A percentile compares a stretch with the other conserved stretches of the same genome.
phyloP scores from a whole-genome alignment of 768 basidiomycete genomes.

The Mycena vulgaris region DNA sequence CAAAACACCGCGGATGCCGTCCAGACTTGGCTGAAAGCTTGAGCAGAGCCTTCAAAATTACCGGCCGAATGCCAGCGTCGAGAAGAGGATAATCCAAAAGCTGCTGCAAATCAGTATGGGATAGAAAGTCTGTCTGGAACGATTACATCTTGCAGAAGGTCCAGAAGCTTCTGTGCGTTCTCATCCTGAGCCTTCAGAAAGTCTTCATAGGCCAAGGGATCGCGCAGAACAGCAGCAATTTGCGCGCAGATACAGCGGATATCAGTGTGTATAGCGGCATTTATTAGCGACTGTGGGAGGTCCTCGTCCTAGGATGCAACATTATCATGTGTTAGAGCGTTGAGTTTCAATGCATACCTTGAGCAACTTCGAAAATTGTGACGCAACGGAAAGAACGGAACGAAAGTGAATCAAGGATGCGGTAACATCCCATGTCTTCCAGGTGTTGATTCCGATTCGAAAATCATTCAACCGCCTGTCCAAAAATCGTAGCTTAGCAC shows the following conservation, averaged over 20 bases:
- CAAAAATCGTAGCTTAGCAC: conserved; percentile 7
- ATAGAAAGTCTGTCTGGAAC: neutral
- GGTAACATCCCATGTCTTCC: conserved; percentile 29
- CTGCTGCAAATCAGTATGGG: conserved; percentile 10
- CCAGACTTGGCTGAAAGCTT: conserved; percentile 27
- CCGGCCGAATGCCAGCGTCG: conserved; percentile 26
- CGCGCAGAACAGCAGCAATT: conserved; percentile 12
- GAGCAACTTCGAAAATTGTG: conserved; percentile 26
- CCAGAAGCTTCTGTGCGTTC: conserved; percentile 39
- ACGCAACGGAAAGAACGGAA: conserved; percentile 14
- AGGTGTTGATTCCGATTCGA: conserved; percentile 13
- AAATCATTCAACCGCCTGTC: conserved; percentile 23
- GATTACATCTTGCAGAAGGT: conserved; percentile 40
- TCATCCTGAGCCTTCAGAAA: conserved; percentile 27
- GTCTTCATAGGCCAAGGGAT: conserved; percentile 9
- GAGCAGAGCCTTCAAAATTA: conserved; percentile 34
- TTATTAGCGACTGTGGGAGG: conserved; percentile 30
- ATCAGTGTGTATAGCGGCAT: conserved; percentile 34
- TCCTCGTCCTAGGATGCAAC: conserved; percentile 6
- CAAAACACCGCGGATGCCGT: conserved; percentile 32
- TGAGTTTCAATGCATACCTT: conserved; percentile 8
- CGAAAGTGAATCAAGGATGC: conserved; percentile 34
- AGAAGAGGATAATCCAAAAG: conserved; percentile 37
- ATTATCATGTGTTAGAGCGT: neutral
- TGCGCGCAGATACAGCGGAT: conserved; percentile 35